Base-by-base conservation (phyloP, 495 filamentous ascomycete species). In the Aspergillus saccharolyticus region DNA sequence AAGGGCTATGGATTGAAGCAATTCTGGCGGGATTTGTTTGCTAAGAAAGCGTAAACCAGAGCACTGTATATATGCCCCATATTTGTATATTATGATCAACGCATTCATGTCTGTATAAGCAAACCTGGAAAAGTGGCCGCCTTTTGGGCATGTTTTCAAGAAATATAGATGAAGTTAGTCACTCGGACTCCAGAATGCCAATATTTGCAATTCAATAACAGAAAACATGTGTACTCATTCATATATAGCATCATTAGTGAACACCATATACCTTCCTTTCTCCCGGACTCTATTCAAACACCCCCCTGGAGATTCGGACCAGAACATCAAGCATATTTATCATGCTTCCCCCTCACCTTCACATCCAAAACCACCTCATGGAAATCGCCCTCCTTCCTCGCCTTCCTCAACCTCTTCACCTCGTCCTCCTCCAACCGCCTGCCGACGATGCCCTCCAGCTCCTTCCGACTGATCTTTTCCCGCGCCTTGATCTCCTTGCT, bases 311-410 rank as follows among this genome's bases (percentile, higher is more conserved):
- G n/a, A n/a, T n/a, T n/a, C 43, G 44, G 45, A 52, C 44, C 42
- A 61, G n/a, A 43, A 55, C 56, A 62, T 69, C 66, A 84, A 59
- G 85, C 85, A 78, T 83, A 98, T 70, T 98, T 98, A 74, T 98
- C 94, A 77, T 98, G 94, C 74, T 96, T 97, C 54, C 85, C 88
- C 72, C 94, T 96, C 12, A 96, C 89, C 70, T 90, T 91, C 25
- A 97, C 79, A 79, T 96, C 86, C 54, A 98, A 71, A 59, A 97
- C 69, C 53, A 81, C 82, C 72, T 98, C 95, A 74, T 97, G 88
- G 67, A 91, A 98, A 70, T 93, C 83, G 1, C 94, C 71, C 67
- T 96, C 90, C 69, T 83, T 77, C 69, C 91, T 80, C 21, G 92
- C 91, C 74, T 73, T 88, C 80, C 91, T 91, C 70, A 98, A 70